Percentiles rank a stretch among this genome's conserved stretches.
Conservation (phyloP, 768 basidiomycete genomes). For the Saitozyma sp. region DNA sequence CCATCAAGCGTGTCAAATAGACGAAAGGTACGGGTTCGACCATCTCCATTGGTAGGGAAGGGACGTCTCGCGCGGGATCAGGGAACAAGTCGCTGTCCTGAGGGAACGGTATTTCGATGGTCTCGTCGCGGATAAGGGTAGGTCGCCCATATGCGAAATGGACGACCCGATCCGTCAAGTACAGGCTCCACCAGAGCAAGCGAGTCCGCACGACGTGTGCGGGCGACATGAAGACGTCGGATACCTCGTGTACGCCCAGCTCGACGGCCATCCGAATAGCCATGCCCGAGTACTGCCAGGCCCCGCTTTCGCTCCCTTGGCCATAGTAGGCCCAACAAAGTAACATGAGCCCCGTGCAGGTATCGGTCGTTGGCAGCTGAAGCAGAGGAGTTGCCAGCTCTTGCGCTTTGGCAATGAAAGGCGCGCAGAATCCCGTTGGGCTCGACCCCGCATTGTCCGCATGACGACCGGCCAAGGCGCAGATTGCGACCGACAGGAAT, state of each 20-base stretch:
- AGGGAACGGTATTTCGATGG: slow-evolving; percentile 46
- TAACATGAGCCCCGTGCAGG: slow-evolving; percentile 35
- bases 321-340: slow-evolving; percentile 45
- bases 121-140: slow-evolving; percentile 37
- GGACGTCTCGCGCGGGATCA: slow-evolving; percentile 28
- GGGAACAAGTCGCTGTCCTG: slow-evolving; percentile 41
- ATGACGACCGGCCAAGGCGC: slow-evolving; percentile 37
- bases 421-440: slow-evolving; percentile 29
- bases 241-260: slow-evolving; percentile 38
- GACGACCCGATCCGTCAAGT: slow-evolving; percentile 43
- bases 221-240: slow-evolving; percentile 40
- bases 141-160: slow-evolving; percentile 32
- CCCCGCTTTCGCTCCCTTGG: slow-evolving; percentile 39
- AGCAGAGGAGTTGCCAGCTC: slow-evolving; percentile 38
- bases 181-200: slow-evolving; percentile 41
- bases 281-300: slow-evolving; percentile 45
- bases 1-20: slow-evolving; percentile 38
- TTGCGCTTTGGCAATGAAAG: slow-evolving; percentile 46
- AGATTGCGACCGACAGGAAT: slow-evolving; percentile 38
- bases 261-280: slow-evolving; percentile 44
- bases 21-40: slow-evolving; percentile 44
- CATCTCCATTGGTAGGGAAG: slow-evolving; percentile 7
- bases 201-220: slow-evolving; percentile 39
- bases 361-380: slow-evolving; percentile 44
- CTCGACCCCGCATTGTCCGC: neutral